These are phyloP conservation scores for Globisporangium polare DNA, from an alignment of 352 stramenopile genomes.

Conservation along the genomic window DNA sequence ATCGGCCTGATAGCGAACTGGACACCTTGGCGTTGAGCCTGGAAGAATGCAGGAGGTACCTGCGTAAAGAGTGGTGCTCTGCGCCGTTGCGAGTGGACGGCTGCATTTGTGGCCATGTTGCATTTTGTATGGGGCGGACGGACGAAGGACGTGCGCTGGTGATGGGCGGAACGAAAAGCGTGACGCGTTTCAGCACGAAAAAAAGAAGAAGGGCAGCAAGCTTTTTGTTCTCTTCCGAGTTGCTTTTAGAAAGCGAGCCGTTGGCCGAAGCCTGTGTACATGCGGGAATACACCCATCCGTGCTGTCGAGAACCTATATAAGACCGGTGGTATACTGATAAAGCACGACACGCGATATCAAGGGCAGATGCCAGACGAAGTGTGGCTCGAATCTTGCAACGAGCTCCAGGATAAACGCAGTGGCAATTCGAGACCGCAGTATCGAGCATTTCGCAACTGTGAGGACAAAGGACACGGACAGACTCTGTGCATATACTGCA, in stretches of 20 bases:
- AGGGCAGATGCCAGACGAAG: no score
- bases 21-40: neutral
- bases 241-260: neutral
- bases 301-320: no score
- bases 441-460: no score
- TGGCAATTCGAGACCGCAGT: no score
- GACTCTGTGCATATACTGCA: no score
- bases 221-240: neutral
- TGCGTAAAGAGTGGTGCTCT: conserved; percentile 3
- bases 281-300: no score
- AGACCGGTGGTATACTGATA: no score
- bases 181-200: conserved; percentile 8
- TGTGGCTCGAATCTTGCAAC: no score
- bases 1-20: neutral
- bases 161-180: neutral
- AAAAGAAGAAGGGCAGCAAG: neutral
- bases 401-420: no score
- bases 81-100: neutral
- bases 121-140: neutral
- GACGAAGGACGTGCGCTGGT: neutral
- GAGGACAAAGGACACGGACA: no score
- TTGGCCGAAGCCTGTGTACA: no score
- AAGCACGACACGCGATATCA: no score
- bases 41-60: neutral
- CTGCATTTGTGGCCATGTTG: neutral